phyloP scores from a whole-genome alignment of 2,329 filamentous ascomycete genomes.

The Colletotrichum nymphaeae region DNA sequence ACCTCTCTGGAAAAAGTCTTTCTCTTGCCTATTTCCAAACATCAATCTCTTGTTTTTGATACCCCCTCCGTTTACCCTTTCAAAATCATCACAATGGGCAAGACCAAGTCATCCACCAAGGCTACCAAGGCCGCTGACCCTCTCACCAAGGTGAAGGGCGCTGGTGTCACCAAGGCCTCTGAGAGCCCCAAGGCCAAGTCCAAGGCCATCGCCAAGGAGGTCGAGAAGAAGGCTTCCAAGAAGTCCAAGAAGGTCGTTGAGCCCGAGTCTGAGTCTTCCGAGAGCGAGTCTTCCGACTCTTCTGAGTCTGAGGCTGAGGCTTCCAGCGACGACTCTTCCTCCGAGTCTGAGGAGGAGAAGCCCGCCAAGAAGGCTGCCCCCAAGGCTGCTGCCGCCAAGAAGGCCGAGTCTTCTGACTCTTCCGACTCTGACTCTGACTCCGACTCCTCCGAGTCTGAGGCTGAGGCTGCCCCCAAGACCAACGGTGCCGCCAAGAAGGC shows the following conservation, averaged over 20 bases:
- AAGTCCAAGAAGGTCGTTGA: slow-evolving; percentile 52
- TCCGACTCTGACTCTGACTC: slow-evolving; percentile 50
- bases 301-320: slow-evolving; percentile 43
- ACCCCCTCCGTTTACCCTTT: slow-evolving; percentile 1
- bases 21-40: slow-evolving; percentile 17
- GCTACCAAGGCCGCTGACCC: slow-evolving; percentile 57
- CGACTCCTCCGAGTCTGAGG: slow-evolving; percentile 50
- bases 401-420: slow-evolving; percentile 35
- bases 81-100: slow-evolving; percentile 59
- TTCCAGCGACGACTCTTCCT: slow-evolving; percentile 34
- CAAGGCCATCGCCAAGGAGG: slow-evolving; percentile 74
- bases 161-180: slow-evolving; percentile 74
- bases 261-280: slow-evolving; percentile 42
- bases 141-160: slow-evolving; percentile 70
- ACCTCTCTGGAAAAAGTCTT: slow-evolving; percentile 31
- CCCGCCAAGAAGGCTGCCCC: slow-evolving; percentile 36
- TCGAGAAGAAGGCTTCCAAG: slow-evolving; percentile 59
- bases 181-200: slow-evolving; percentile 74
- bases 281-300: slow-evolving; percentile 38
- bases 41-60: not conserved
- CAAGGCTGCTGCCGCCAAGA: slow-evolving; percentile 34
- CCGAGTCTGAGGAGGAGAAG: slow-evolving; percentile 41
- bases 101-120: slow-evolving; percentile 73
- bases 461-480: slow-evolving; percentile 47
- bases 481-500: slow-evolving; percentile 45